Conservation (phyloP, 2,329 filamentous ascomycete species). For the Fusarium transvaalense region DNA sequence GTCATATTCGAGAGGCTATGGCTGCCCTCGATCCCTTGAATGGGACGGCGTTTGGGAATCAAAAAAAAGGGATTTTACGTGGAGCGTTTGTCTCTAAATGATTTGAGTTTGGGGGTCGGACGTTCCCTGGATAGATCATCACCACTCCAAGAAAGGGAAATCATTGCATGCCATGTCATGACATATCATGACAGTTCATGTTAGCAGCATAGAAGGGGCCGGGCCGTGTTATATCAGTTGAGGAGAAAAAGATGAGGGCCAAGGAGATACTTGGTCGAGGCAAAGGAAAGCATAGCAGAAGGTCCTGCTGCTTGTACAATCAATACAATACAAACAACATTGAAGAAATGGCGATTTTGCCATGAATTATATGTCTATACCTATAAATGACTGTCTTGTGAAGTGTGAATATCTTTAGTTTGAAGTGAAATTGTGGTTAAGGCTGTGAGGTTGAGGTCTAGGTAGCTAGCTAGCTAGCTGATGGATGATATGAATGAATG, state of each 20-base stretch:
- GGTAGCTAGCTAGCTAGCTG: no score
- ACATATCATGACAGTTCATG: slow-evolving; percentile 19
- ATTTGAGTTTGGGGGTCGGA: slow-evolving; percentile 42
- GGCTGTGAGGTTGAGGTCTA: background rate
- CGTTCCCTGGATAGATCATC: slow-evolving; percentile 60
- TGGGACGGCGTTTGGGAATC: slow-evolving; percentile 49
- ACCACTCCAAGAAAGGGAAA: slow-evolving; percentile 59
- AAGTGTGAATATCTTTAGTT: background rate
- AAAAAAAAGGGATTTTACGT: slow-evolving; percentile 47
- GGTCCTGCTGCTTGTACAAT: slow-evolving; percentile 52
- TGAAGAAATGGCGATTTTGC: slow-evolving; percentile 31
- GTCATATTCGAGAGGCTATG: slow-evolving; percentile 34
- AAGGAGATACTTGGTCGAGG: slow-evolving; percentile 28
- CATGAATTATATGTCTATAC: slow-evolving; percentile 20
- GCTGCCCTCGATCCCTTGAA: slow-evolving; percentile 36
- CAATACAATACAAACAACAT: slow-evolving; percentile 40
- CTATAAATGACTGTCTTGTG: slow-evolving; percentile 8
- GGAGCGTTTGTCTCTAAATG: slow-evolving; percentile 45
- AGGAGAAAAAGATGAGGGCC: slow-evolving; percentile 14
- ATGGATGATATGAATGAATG: no score
- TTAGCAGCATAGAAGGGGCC: slow-evolving; percentile 48
- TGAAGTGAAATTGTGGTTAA: background rate
- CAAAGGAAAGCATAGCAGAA: slow-evolving; percentile 43
- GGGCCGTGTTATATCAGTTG: slow-evolving; percentile 23
- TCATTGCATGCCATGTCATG: slow-evolving; percentile 39